A percentile compares a stretch with the other conserved stretches of the same genome.
These are phyloP conservation scores for Phytophthora lateralis DNA, from an alignment of 352 stramenopile species.

Conservation along the genomic window DNA sequence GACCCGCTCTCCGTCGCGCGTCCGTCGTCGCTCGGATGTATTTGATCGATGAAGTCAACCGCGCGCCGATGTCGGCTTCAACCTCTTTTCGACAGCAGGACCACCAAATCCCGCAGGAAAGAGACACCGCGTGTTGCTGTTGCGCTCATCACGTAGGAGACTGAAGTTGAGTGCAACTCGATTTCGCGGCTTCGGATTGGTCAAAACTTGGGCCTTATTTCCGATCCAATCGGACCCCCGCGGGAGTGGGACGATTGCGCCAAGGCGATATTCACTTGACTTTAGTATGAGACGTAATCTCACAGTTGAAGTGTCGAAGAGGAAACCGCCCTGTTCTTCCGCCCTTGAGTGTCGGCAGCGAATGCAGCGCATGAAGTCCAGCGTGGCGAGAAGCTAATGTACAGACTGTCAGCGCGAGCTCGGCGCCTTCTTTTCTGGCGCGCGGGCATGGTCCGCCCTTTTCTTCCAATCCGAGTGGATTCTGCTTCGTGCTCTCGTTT, in stretches of 20 bases:
- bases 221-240: constrained; percentile 13
- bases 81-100: not conserved
- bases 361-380: not conserved
- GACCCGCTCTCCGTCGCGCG: too few relatives aligned
- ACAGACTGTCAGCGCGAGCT: not conserved
- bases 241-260: constrained; percentile 33
- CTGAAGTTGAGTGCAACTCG: constrained; percentile 6
- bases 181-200: constrained; percentile 10
- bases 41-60: too few relatives aligned
- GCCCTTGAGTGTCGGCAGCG: constrained; percentile 1
- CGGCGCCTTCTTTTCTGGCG: not conserved
- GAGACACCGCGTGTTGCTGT: constrained; percentile 10
- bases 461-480: constrained; percentile 33
- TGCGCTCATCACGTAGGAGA: constrained; percentile 19
- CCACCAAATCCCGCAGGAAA: constrained; percentile 22
- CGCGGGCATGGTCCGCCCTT: constrained; percentile 30
- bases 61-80: not conserved
- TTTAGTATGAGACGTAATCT: constrained; percentile 18
- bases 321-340: constrained; percentile 17
- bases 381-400: not conserved
- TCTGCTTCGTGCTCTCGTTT: constrained; percentile 41
- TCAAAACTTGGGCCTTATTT: constrained; percentile 9
- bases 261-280: constrained; percentile 27
- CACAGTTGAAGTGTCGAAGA: constrained; percentile 16
- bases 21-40: too few relatives aligned